Conservation (phyloP, 176 grass and related monocot species). For the Hsuehochloa calcarea region DNA sequence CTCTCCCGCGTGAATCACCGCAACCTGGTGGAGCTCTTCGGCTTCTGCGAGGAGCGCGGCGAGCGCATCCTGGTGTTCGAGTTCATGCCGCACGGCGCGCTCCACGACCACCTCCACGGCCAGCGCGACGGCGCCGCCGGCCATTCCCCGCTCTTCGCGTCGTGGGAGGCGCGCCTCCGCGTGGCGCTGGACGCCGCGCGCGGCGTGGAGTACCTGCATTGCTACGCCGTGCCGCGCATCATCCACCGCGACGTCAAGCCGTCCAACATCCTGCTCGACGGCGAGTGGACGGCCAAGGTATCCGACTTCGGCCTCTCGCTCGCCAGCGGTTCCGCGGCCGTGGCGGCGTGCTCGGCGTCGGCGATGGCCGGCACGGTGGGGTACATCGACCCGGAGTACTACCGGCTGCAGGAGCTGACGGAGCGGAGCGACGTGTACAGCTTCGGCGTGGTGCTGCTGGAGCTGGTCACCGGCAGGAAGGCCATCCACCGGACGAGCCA, state of each 20-base stretch:
- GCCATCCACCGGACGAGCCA: slow-evolving; percentile 58
- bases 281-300: slow-evolving; percentile 85
- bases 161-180: slow-evolving; percentile 64
- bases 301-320: slow-evolving; percentile 93
- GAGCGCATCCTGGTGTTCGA: slow-evolving; percentile 83
- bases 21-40: slow-evolving; percentile 74
- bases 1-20: slow-evolving; percentile 84
- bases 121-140: not conserved
- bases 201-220: slow-evolving; percentile 91
- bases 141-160: slow-evolving; percentile 57
- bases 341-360: not conserved
- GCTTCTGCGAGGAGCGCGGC: slow-evolving; percentile 69
- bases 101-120: slow-evolving; percentile 82
- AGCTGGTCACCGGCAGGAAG: slow-evolving; percentile 79
- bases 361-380: slow-evolving; percentile 77
- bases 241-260: slow-evolving; percentile 97
- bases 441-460: slow-evolving; percentile 87
- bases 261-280: slow-evolving; percentile 91
- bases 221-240: slow-evolving; percentile 86
- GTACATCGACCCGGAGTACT: slow-evolving; percentile 98
- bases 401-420: slow-evolving; percentile 74
- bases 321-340: not conserved
- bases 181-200: slow-evolving; percentile 88
- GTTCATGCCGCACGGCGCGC: slow-evolving; percentile 77
- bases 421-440: slow-evolving; percentile 93